phyloP scores from a whole-genome alignment of 208 protist genomes.

The Leptomonas pyrrhocoris region DNA sequence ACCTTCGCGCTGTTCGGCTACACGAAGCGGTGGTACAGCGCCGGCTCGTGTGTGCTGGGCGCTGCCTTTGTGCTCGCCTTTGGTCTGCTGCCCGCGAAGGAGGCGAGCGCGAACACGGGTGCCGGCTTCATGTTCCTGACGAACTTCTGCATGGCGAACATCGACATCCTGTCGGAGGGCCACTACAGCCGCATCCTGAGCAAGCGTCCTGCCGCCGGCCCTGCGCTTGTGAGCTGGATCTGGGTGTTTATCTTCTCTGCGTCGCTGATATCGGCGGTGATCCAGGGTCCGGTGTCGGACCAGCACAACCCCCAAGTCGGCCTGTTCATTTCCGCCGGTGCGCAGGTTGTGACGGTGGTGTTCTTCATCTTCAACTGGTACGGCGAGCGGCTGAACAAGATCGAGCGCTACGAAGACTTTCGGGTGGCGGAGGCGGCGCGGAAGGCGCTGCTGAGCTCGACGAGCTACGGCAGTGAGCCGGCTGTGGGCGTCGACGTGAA shows the following conservation, averaged over 20 bases:
- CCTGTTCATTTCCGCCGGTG: constrained; percentile 32
- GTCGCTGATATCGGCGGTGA: constrained; percentile 35
- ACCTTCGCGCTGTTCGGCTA: constrained; percentile 72
- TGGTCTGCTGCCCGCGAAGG: constrained; percentile 39
- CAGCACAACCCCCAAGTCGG: constrained; percentile 24
- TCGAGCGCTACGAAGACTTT: constrained; percentile 38
- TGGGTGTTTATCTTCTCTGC: constrained; percentile 50
- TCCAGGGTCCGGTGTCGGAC: constrained; percentile 51
- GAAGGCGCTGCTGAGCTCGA: background rate
- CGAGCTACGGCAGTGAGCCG: constrained; percentile 63
- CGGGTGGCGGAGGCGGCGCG: too few species aligned
- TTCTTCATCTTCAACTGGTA: constrained; percentile 60
- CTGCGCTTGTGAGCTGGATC: constrained; percentile 48
- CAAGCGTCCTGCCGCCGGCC: constrained; percentile 28
- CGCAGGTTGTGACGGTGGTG: constrained; percentile 29
- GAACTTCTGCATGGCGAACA: constrained; percentile 37
- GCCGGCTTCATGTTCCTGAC: constrained; percentile 47
- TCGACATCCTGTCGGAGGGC: constrained; percentile 63
- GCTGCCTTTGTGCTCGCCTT: constrained; percentile 30
- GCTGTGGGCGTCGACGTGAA: constrained; percentile 59
- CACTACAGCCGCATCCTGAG: constrained; percentile 57
- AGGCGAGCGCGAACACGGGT: constrained; percentile 25
- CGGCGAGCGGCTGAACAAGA: constrained; percentile 42
- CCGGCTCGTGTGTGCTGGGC: constrained; percentile 31
- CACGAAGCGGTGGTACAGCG: constrained; percentile 81